phyloP scores from a whole-genome alignment of 345 rosid species.

The Eucalyptus marginata region DNA sequence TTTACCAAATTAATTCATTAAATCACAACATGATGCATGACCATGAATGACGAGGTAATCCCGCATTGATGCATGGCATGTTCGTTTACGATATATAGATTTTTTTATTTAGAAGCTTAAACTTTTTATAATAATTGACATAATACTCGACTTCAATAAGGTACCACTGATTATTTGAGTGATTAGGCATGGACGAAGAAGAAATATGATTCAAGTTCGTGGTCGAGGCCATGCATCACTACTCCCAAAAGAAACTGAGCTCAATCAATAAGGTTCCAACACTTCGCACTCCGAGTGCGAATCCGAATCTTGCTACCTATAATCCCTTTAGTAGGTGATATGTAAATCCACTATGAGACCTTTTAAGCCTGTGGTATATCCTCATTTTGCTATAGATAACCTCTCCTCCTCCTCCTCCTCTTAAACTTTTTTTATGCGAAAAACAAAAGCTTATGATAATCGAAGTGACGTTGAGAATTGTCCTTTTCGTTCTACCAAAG shows the following conservation, averaged over 20 bases:
- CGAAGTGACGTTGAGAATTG: not conserved
- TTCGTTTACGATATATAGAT: not conserved
- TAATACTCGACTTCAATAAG: not conserved
- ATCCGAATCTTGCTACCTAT: not conserved
- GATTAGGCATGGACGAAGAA: not conserved
- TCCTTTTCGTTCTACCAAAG: not conserved
- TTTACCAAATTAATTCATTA: not conserved
- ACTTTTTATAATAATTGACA: not conserved
- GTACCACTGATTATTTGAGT: rapidly evolving
- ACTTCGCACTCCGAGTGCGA: not conserved
- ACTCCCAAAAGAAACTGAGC: not conserved
- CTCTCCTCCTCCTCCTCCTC: not conserved
- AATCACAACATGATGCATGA: not conserved
- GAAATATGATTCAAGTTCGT: not conserved
- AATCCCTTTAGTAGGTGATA: too few relatives aligned
- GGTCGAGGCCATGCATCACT: not conserved
- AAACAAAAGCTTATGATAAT: not conserved
- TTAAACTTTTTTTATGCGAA: not conserved
- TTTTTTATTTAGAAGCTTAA: not conserved
- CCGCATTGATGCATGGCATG: not conserved
- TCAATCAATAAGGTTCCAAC: not conserved
- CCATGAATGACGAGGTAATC: not conserved
- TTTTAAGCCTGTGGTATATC: not conserved
- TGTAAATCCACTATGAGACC: not conserved
- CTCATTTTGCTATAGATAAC: not conserved